Evolutionary conservation across 129 eudicot species (phyloP).

Genomic region (Lonicera japonica): DNA sequence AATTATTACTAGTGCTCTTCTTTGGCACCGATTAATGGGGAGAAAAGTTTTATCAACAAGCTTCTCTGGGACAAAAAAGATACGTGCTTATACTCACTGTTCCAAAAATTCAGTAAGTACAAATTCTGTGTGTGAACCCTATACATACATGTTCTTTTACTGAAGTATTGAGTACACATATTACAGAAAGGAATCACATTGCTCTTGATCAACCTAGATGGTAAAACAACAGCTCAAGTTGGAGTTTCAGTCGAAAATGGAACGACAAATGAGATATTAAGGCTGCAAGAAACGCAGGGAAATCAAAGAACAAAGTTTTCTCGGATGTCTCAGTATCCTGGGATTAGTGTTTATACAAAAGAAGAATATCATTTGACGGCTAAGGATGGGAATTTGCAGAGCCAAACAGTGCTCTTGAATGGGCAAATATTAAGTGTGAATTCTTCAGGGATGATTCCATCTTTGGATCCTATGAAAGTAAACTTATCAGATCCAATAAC

Average conservation of each 20-base stretch:
- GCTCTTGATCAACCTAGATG: constrained; percentile 61
- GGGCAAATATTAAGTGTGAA: constrained; percentile 44
- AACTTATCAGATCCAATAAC: constrained; percentile 50
- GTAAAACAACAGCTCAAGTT: constrained; percentile 47
- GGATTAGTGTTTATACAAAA: constrained; percentile 21
- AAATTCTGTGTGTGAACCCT: not conserved
- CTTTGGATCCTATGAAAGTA: constrained; percentile 33
- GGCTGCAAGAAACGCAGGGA: not conserved
- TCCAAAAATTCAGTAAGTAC: constrained; percentile 76
- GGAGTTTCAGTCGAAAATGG: constrained; percentile 27
- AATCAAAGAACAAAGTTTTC: constrained; percentile 28
- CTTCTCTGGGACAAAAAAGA: constrained; percentile 49
- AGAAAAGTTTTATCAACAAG: constrained; percentile 59
- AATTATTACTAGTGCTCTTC: constrained; percentile 61
- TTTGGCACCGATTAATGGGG: constrained; percentile 95
- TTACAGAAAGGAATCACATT: constrained; percentile 71
- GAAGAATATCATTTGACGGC: constrained; percentile 87
- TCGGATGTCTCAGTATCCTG: constrained; percentile 7
- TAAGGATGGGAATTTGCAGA: constrained; percentile 60
- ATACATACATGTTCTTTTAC: too few relatives aligned
- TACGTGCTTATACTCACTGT: constrained; percentile 89
- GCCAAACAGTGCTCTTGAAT: constrained; percentile 64
- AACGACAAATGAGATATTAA: constrained; percentile 21
- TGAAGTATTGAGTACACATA: too few relatives aligned
- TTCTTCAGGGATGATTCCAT: constrained; percentile 52